Percentiles rank a stretch among this genome's conserved stretches.
These are phyloP conservation scores for Sporisorium exsertum DNA, from an alignment of 1,284 basidiomycete species.

Conservation along the genomic window DNA sequence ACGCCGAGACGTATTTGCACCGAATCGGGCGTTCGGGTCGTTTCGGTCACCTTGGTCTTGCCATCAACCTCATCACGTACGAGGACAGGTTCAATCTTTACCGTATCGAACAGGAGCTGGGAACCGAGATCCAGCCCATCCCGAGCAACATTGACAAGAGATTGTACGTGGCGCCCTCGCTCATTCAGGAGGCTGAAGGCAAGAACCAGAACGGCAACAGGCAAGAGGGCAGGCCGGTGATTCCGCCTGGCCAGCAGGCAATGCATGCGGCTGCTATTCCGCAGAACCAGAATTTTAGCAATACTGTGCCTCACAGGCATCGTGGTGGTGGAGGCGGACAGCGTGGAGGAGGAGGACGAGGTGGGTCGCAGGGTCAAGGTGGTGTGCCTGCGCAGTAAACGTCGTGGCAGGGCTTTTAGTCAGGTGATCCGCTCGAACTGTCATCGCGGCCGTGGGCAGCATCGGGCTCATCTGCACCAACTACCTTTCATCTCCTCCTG, in stretches of 20 bases:
- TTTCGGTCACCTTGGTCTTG: constrained; percentile 95
- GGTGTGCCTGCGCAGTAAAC: constrained; percentile 32
- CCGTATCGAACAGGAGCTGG: constrained; percentile 96
- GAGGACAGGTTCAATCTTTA: constrained; percentile 98
- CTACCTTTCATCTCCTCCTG: not conserved
- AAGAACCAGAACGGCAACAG: constrained; percentile 45
- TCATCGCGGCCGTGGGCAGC: not conserved
- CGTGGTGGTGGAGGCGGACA: constrained; percentile 33
- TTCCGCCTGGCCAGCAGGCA: constrained; percentile 67
- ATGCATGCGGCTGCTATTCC: constrained; percentile 66
- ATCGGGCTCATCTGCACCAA: not conserved
- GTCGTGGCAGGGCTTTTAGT: not conserved
- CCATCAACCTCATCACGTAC: constrained; percentile 87
- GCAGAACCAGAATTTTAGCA: constrained; percentile 67
- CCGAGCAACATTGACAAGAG: constrained; percentile 90
- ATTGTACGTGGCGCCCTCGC: constrained; percentile 75
- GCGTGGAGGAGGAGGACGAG: constrained; percentile 20
- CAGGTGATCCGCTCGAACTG: not conserved
- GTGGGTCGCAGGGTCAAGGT: constrained; percentile 17
- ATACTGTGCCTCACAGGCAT: constrained; percentile 60
- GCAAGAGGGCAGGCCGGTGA: constrained; percentile 67
- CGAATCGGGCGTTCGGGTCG: constrained; percentile 96
- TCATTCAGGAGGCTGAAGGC: constrained; percentile 61
- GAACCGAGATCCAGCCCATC: constrained; percentile 97
- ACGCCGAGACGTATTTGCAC: constrained; percentile 97